These are phyloP conservation scores for Globisporangium acanthophoron DNA, from an alignment of 352 stramenopile species.

Conservation along the genomic window DNA sequence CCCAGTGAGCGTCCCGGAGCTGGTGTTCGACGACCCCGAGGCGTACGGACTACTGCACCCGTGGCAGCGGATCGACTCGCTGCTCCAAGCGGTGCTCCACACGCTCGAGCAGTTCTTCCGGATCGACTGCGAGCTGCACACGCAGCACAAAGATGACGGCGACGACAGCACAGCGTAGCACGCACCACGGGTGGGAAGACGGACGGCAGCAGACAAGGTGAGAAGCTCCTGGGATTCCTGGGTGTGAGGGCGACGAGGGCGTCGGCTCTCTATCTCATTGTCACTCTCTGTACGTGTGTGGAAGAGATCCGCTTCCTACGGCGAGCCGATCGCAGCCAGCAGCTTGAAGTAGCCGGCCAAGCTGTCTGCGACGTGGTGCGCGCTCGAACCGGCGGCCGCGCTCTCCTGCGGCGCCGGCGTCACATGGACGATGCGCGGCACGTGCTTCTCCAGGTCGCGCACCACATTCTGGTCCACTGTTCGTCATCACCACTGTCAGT, in stretches of 20 bases:
- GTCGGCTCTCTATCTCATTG: not conserved
- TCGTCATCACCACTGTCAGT: not conserved
- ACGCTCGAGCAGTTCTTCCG: conserved; percentile 56
- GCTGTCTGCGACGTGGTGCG: conserved; percentile 62
- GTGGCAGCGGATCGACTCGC: conserved; percentile 33
- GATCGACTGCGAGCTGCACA: conserved; percentile 34
- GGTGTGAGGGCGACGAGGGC: not conserved
- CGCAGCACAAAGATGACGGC: conserved; percentile 11
- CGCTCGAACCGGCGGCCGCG: conserved; percentile 19
- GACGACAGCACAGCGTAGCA: not conserved
- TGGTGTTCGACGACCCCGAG: conserved; percentile 32
- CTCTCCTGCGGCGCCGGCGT: conserved; percentile 19
- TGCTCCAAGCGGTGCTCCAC: conserved; percentile 41
- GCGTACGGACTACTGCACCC: conserved; percentile 42
- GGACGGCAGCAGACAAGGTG: not conserved
- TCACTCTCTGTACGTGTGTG: not conserved
- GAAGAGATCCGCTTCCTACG: conserved; percentile 3
- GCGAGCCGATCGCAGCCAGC: conserved; percentile 21
- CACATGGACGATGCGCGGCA: conserved; percentile 67
- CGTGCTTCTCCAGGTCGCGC: conserved; percentile 67
- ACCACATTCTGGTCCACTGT: conserved; percentile 53
- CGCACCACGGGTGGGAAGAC: too few relatives aligned
- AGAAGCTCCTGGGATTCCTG: not conserved
- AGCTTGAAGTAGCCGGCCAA: conserved; percentile 68
- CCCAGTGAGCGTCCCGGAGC: conserved; percentile 27